Conservation (phyloP, 441 rosid genomes). For the Populus hybrid region DNA sequence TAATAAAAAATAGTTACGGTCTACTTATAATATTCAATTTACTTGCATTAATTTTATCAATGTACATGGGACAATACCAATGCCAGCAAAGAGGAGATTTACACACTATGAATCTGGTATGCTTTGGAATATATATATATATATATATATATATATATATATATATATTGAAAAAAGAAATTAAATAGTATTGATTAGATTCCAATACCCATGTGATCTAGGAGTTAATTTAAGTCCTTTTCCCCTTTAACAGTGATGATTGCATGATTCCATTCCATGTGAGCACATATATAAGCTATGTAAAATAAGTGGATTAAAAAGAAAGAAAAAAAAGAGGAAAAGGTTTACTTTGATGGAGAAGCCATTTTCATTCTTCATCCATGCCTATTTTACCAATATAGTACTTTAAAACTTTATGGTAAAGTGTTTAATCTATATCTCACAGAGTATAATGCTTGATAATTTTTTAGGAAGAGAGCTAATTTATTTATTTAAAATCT, state of each 20-base stretch:
- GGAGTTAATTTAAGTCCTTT: constrained; percentile 10
- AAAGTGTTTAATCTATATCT: too few relatives aligned
- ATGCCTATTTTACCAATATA: not conserved
- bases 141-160: not conserved
- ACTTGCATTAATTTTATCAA: too few relatives aligned
- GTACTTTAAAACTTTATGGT: not conserved
- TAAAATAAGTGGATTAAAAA: not conserved
- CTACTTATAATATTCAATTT: too few relatives aligned
- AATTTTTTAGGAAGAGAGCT: too few relatives aligned
- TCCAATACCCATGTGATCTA: constrained; percentile 35
- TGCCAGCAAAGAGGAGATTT: too few relatives aligned
- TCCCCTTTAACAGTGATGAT: constrained; percentile 27
- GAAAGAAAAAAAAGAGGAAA: not conserved
- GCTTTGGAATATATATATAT: too few relatives aligned
- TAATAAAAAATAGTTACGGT: too few relatives aligned
- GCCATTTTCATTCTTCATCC: not conserved
- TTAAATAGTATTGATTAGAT: constrained; percentile 6
- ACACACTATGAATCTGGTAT: too few relatives aligned
- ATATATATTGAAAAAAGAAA: not conserved
- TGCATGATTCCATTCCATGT: constrained; percentile 34
- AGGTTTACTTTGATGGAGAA: not conserved
- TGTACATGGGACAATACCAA: too few relatives aligned
- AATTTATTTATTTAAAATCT: not conserved
- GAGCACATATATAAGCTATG: not conserved
- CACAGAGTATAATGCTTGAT: too few relatives aligned